These are phyloP conservation scores for Diutina scorzettiae DNA, from an alignment of 1,139 yeast species.

Conservation along the genomic window DNA sequence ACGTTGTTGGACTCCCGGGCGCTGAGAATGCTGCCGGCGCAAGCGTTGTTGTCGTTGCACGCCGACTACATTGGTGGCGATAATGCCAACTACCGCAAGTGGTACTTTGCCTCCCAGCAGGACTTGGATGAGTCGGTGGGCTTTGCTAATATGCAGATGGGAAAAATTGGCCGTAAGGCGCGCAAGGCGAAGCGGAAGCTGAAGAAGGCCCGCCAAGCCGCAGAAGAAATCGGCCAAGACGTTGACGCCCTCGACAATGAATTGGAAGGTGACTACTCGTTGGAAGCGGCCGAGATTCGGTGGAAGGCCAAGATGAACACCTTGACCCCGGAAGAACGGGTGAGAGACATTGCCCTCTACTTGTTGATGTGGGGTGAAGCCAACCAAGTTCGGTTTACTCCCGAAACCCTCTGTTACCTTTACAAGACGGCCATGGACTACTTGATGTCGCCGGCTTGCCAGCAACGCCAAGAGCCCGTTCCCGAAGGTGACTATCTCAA, in stretches of 20 bases:
- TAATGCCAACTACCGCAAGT: constrained; percentile 80
- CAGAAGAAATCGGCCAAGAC: constrained; percentile 28
- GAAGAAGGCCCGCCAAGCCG: constrained; percentile 6
- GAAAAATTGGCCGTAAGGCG: constrained; percentile 45
- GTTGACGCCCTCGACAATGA: constrained; percentile 54
- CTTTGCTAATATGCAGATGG: constrained; percentile 43
- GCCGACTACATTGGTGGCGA: constrained; percentile 97
- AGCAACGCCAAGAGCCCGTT: constrained; percentile 78
- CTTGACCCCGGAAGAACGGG: constrained; percentile 55
- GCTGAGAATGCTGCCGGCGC: constrained; percentile 94
- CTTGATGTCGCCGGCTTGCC: constrained; percentile 78
- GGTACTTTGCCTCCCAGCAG: constrained; percentile 95
- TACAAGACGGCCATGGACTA: constrained; percentile 90
- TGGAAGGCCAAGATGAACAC: constrained; percentile 41
- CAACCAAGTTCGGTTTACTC: constrained; percentile 89
- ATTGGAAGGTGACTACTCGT: constrained; percentile 73
- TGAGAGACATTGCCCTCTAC: constrained; percentile 82
- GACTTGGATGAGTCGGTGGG: constrained; percentile 24
- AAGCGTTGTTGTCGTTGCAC: constrained; percentile 83
- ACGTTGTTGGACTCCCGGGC: constrained; percentile 87
- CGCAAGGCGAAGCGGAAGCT: constrained; percentile 42
- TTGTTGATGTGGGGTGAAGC: constrained; percentile 97
- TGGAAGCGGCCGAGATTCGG: constrained; percentile 40
- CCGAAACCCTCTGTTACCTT: constrained; percentile 87
- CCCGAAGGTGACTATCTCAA: constrained; percentile 95